phyloP scores from a whole-genome alignment of 2,329 filamentous ascomycete species.

The Emericellopsis cladophorae region DNA sequence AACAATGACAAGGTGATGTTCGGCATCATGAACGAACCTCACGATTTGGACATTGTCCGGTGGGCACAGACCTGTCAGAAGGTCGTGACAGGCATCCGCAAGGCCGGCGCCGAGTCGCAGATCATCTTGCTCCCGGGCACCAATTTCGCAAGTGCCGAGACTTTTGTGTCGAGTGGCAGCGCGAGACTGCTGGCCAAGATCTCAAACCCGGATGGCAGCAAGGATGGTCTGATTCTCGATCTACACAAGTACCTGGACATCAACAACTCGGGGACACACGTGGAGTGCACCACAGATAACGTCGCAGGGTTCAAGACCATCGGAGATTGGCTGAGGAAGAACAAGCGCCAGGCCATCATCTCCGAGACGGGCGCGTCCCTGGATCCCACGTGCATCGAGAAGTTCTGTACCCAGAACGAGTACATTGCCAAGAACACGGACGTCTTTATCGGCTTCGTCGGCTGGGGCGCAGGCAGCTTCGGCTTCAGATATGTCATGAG shows the following conservation, averaged over 20 bases:
- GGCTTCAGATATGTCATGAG: constrained; percentile 25
- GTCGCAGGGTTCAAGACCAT: constrained; percentile 32
- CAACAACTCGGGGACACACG: constrained; percentile 40
- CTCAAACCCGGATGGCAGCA: constrained; percentile 46
- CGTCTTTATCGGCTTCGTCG: constrained; percentile 31
- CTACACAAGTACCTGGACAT: constrained; percentile 49
- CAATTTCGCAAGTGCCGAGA: constrained; percentile 39
- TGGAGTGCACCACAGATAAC: constrained; percentile 40
- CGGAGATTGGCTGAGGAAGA: constrained; percentile 30
- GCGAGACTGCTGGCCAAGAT: constrained; percentile 37
- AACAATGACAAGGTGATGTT: constrained; percentile 40
- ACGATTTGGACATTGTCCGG: constrained; percentile 39
- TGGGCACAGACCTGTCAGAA: constrained; percentile 51
- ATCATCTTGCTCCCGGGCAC: constrained; percentile 49
- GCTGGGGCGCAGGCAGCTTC: constrained; percentile 32
- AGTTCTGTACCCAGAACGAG: constrained; percentile 32
- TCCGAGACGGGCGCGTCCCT: constrained; percentile 39
- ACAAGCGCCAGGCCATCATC: constrained; percentile 34
- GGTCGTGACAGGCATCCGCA: constrained; percentile 52
- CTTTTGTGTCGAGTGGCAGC: constrained; percentile 33
- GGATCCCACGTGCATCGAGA: constrained; percentile 25
- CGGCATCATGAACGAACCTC: constrained; percentile 60
- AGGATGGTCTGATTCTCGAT: constrained; percentile 42
- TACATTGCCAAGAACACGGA: constrained; percentile 32
- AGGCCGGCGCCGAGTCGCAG: constrained; percentile 49